Evolutionary conservation across 2,329 filamentous ascomycete genomes (phyloP).

Genomic region (Scedosporium dehoogii): DNA sequence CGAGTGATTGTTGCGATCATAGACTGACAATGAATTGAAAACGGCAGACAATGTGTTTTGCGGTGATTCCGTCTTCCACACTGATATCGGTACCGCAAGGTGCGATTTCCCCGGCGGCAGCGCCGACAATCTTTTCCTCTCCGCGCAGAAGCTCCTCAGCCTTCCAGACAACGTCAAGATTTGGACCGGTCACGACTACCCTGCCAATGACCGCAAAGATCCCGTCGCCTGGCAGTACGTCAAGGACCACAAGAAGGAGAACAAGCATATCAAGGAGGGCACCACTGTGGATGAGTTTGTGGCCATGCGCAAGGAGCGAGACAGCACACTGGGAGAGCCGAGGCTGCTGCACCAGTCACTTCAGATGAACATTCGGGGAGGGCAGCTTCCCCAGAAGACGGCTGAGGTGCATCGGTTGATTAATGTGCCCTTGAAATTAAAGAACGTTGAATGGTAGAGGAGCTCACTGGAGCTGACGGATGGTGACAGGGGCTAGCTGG

Average conservation of each 20-base stretch:
- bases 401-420: slow-evolving; percentile 21
- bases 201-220: slow-evolving; percentile 21
- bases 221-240: slow-evolving; percentile 34
- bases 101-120: slow-evolving; percentile 46
- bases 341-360: slow-evolving; percentile 38
- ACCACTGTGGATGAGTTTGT: slow-evolving; percentile 34
- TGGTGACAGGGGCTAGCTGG: background rate
- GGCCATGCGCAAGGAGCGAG: slow-evolving; percentile 29
- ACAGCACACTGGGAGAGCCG: slow-evolving; percentile 31
- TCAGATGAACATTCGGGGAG: slow-evolving; percentile 43
- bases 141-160: slow-evolving; percentile 29
- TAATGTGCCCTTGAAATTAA: slow-evolving; percentile 24
- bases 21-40: background rate
- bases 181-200: slow-evolving; percentile 48
- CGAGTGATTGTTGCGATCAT: background rate
- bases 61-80: slow-evolving; percentile 43
- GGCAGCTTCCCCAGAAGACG: slow-evolving; percentile 26
- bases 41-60: slow-evolving; percentile 34
- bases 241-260: slow-evolving; percentile 30
- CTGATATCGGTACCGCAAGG: slow-evolving; percentile 40
- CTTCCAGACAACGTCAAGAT: slow-evolving; percentile 34
- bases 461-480: background rate
- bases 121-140: slow-evolving; percentile 31
- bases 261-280: slow-evolving; percentile 36
- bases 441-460: slow-evolving; percentile 41